These are phyloP conservation scores for Lactifluus subvellereus DNA, from an alignment of 768 basidiomycete genomes.

Conservation along the genomic window DNA sequence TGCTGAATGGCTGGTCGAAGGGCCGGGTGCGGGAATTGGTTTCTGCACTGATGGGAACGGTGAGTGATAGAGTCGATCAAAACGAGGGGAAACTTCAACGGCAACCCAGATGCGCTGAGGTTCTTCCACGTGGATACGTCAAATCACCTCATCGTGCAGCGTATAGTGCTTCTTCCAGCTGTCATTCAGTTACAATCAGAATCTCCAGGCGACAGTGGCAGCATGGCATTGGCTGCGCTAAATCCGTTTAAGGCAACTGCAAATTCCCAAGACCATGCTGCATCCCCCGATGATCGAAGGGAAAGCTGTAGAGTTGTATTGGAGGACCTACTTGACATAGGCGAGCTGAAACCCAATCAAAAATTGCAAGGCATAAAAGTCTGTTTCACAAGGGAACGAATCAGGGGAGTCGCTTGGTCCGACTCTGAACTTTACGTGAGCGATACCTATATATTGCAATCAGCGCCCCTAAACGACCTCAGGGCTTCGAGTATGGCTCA, in stretches of 20 bases:
- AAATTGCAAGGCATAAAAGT: constrained; percentile 29
- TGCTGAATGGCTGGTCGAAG: constrained; percentile 23
- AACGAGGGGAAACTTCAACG: neutral
- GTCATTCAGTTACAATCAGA: constrained; percentile 24
- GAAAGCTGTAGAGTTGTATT: constrained; percentile 30
- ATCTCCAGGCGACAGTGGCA: constrained; percentile 31
- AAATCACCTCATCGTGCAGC: constrained; percentile 42
- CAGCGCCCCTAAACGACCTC: neutral
- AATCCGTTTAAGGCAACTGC: constrained; percentile 58
- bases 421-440: constrained; percentile 24
- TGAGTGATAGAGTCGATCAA: neutral
- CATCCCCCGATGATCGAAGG: constrained; percentile 25
- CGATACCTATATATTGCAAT: neutral
- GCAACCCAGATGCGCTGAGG: constrained; percentile 32
- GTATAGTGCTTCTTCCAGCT: constrained; percentile 14
- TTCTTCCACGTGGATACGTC: constrained; percentile 41
- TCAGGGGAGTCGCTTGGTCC: constrained; percentile 24
- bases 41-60: constrained; percentile 9
- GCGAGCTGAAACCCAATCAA: constrained; percentile 31
- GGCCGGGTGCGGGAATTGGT: constrained; percentile 9
- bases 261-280: constrained; percentile 44
- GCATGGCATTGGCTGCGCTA: constrained; percentile 41
- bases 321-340: constrained; percentile 33
- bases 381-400: constrained; percentile 33
- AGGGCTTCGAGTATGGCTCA: constrained; percentile 16